phyloP scores from a whole-genome alignment of 441 rosid species.

The Aleurites moluccanus region DNA sequence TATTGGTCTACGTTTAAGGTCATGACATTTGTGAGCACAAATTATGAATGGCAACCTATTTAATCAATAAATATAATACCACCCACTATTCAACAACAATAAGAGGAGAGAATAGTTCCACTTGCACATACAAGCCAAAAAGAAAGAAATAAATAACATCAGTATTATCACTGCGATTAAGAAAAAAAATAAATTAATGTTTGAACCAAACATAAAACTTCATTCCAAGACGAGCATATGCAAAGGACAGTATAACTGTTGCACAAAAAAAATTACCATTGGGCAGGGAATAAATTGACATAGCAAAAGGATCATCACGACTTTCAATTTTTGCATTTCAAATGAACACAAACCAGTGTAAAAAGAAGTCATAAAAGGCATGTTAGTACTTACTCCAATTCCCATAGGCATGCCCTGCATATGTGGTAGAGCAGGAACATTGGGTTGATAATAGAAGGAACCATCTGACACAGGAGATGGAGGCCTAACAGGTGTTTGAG shows the following conservation, averaged over 20 bases:
- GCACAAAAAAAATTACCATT: background rate
- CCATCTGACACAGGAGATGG: constrained; percentile 64
- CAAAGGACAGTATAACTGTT: background rate
- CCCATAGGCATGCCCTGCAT: constrained; percentile 79
- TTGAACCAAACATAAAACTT: background rate
- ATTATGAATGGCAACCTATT: background rate
- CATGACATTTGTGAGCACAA: background rate
- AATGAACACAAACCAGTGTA: background rate
- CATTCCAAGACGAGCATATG: background rate
- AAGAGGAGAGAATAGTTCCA: background rate
- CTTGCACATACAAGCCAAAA: background rate
- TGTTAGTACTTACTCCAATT: constrained; percentile 59
- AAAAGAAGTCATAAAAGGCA: background rate
- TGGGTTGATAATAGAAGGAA: constrained; percentile 64
- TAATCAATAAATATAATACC: background rate
- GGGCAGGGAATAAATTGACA: background rate
- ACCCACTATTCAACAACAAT: background rate
- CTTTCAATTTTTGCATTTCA: background rate
- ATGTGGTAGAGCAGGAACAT: constrained; percentile 51
- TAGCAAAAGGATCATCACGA: background rate
- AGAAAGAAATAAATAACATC: background rate
- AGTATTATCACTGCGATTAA: background rate
- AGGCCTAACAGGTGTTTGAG: constrained; percentile 61
- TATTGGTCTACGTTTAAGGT: background rate
- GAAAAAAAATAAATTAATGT: background rate